phyloP scores from a whole-genome alignment of 2,329 filamentous ascomycete species.

The Pseudogymnoascus sp. region DNA sequence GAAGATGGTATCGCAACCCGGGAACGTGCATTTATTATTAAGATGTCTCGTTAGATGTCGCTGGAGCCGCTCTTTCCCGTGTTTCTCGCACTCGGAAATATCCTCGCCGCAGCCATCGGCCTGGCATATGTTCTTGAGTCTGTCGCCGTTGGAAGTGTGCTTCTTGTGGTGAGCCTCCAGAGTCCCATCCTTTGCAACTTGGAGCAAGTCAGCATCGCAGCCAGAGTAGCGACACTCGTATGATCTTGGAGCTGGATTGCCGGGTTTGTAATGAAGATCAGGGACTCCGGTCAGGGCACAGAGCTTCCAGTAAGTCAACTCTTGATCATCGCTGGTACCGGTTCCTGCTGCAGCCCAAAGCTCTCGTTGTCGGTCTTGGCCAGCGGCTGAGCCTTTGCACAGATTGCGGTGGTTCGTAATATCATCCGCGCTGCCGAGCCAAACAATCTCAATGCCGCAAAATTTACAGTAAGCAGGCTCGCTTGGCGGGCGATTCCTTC shows the following conservation, averaged over 20 bases:
- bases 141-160: neutral
- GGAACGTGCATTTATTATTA: neutral
- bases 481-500: neutral
- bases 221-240: neutral
- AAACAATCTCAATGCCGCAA: neutral
- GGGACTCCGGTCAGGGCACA: neutral
- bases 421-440: neutral
- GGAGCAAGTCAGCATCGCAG: neutral
- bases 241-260: neutral
- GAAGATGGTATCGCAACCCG: neutral
- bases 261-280: neutral
- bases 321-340: neutral
- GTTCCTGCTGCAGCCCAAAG: neutral
- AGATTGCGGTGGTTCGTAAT: constrained; percentile 3
- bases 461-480: neutral
- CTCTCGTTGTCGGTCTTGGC: neutral
- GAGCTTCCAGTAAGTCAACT: neutral
- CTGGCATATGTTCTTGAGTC: neutral
- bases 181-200: neutral
- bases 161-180: neutral
- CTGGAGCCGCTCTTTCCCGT: neutral
- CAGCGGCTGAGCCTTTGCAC: neutral
- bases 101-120: neutral
- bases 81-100: neutral
- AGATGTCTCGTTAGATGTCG: neutral